Evolutionary conservation across 495 filamentous ascomycete genomes (phyloP).

Genomic region (Poronia punctata): DNA sequence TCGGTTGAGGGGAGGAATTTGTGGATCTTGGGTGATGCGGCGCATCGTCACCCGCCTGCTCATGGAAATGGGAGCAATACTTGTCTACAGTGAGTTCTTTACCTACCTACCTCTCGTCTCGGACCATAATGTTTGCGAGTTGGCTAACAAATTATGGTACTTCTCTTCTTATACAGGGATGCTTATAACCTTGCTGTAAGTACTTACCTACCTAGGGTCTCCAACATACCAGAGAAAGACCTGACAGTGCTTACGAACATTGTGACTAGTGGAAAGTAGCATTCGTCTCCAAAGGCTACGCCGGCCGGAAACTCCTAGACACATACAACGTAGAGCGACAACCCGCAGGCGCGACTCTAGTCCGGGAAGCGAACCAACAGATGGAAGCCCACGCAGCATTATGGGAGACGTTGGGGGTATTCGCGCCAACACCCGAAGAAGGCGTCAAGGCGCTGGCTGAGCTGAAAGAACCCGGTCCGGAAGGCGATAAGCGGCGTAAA

Average conservation of each 20-base stretch:
- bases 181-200: slow-evolving; percentile 43
- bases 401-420: slow-evolving; percentile 40
- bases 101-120: too few species aligned
- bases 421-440: slow-evolving; percentile 22
- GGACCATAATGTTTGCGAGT: too few species aligned
- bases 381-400: slow-evolving; percentile 38
- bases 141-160: too few species aligned
- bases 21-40: slow-evolving; percentile 48
- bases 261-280: slow-evolving; percentile 48
- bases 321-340: slow-evolving; percentile 46
- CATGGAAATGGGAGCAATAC: slow-evolving; percentile 49
- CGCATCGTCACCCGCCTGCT: slow-evolving; percentile 46
- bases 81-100: too few species aligned
- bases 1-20: slow-evolving; percentile 10
- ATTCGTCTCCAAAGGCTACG: slow-evolving; percentile 36
- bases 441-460: slow-evolving; percentile 26
- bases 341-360: slow-evolving; percentile 39
- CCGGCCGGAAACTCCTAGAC: slow-evolving; percentile 34
- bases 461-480: slow-evolving; percentile 24
- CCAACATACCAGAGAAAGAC: background rate
- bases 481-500: slow-evolving; percentile 29
- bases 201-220: background rate
- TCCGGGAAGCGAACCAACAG: slow-evolving; percentile 43
- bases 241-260: too few species aligned
- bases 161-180: too few species aligned